Conservation (phyloP, 1,284 basidiomycete species). For the Abortiporus biennis region DNA sequence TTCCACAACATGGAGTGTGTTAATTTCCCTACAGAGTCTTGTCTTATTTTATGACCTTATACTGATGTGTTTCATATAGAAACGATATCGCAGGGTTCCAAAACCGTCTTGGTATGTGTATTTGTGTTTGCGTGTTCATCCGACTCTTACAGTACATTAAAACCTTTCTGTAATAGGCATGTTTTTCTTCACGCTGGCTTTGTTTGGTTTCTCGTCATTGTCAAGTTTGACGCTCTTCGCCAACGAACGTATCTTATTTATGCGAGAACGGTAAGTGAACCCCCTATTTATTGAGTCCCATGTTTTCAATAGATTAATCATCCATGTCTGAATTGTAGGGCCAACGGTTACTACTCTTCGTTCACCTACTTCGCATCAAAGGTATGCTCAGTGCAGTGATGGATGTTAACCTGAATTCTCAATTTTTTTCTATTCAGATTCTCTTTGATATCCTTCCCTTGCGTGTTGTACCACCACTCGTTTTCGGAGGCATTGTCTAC, state of each 20-base stretch:
- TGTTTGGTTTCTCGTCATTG: constrained; percentile 95
- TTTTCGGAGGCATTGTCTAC: constrained; percentile 94
- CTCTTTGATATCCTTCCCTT: constrained; percentile 95
- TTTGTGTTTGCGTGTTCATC: constrained; percentile 1
- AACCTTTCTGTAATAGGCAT: constrained; percentile 61
- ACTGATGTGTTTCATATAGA: constrained; percentile 31
- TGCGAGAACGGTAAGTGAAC: constrained; percentile 78
- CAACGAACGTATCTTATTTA: constrained; percentile 91
- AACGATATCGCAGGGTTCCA: constrained; percentile 95
- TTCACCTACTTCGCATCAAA: constrained; percentile 96
- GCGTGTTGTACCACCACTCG: constrained; percentile 88
- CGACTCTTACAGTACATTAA: constrained; percentile 4
- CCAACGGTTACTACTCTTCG: constrained; percentile 96
- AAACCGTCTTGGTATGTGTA: constrained; percentile 61
- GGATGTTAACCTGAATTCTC: neutral
- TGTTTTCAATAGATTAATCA: constrained; percentile 7
- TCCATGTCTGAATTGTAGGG: too few relatives aligned
- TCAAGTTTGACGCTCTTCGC: constrained; percentile 91
- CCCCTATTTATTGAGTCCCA: neutral
- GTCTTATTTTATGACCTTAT: constrained; percentile 11
- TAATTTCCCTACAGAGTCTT: too few relatives aligned
- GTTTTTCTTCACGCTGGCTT: constrained; percentile 93
- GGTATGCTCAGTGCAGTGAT: constrained; percentile 34
- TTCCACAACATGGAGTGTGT: constrained; percentile 71
- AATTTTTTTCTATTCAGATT: constrained; percentile 38